Evolutionary conservation across 2,329 filamentous ascomycete genomes (phyloP), one percentile per base, ranked within the genome.

Genomic region (Biscogniauxia sp.): DNA sequence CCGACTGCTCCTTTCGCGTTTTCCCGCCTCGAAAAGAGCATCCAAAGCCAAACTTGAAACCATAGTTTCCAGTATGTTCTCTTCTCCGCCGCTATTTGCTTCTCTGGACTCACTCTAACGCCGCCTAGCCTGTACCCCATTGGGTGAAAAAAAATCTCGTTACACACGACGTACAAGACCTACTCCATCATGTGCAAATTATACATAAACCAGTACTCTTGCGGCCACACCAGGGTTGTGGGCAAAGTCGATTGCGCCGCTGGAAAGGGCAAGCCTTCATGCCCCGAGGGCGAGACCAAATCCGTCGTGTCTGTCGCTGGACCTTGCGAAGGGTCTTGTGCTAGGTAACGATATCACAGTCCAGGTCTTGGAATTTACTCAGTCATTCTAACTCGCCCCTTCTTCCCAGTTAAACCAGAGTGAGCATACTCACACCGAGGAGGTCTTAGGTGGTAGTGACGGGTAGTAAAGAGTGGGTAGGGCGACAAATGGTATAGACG

Each of bases 171-270:
- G n/a, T 1, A 52, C 32, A 58, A 51, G 7, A 45, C 9, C 56
- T 57, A 53, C 2, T 61, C 62, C 65, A 70, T 37, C 17, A 71
- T 71, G 69, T 71, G 69, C 62, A 69, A 64, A 9, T 41, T 57
- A 8, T 69, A 69, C 59, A 13, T 62, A n/a, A 19, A 68, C 57
- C 61, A 1, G 9, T 69, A 68, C 62, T 62, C 58, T 45, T 71
- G 69, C 61, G 67, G 67, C 55, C 65, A 66, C 67, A 51, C 5
- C 9, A 53, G 58, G 3, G 32, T 53, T 1, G 53, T 60, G 56
- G 58, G 61, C 9, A 7, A 54, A 0, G 62, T 62, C 5, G 6
- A 53, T 26, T 71, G 68, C 25, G 57, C 56, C 52, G 37, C 37
- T 45, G 17, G 37, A 3, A 45, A 65, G 25, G 37, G 28, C 11